Evolutionary conservation across 1,284 basidiomycete species (phyloP).

Genomic region (Leucoagaricus sp.): DNA sequence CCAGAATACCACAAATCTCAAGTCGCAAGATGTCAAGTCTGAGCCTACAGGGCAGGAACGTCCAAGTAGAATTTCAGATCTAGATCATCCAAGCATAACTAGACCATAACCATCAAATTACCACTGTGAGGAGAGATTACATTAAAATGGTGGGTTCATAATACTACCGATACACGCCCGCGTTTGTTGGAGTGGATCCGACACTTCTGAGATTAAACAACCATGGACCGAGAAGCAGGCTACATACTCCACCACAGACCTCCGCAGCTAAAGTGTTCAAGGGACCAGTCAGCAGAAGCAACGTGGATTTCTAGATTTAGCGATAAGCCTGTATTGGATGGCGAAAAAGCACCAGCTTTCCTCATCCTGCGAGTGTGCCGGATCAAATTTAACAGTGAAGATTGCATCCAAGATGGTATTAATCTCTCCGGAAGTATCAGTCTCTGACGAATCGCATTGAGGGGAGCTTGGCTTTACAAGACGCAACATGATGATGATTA

Average conservation of each 20-base stretch:
- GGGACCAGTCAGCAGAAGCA: not conserved
- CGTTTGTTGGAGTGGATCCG: not conserved
- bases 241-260: not conserved
- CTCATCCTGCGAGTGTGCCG: not conserved
- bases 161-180: constrained; percentile 2
- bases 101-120: not conserved
- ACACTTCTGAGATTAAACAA: not conserved
- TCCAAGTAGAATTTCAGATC: too few species aligned
- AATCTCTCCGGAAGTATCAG: constrained; percentile 13
- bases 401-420: constrained; percentile 17
- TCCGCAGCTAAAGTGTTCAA: not conserved
- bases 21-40: too few species aligned
- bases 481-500: constrained; percentile 20
- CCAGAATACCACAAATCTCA: too few species aligned
- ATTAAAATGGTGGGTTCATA: not conserved
- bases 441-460: not conserved
- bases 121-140: not conserved
- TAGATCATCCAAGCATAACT: too few species aligned
- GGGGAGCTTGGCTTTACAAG: constrained; percentile 2
- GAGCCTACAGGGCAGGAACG: too few species aligned
- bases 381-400: constrained; percentile 9
- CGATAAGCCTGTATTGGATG: not conserved
- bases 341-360: not conserved
- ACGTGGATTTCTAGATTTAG: not conserved
- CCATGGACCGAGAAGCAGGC: not conserved